Evolutionary conservation across 768 basidiomycete species (phyloP), one percentile per base, ranked within the genome.

Genomic region (Rhizopogon roseolus): DNA sequence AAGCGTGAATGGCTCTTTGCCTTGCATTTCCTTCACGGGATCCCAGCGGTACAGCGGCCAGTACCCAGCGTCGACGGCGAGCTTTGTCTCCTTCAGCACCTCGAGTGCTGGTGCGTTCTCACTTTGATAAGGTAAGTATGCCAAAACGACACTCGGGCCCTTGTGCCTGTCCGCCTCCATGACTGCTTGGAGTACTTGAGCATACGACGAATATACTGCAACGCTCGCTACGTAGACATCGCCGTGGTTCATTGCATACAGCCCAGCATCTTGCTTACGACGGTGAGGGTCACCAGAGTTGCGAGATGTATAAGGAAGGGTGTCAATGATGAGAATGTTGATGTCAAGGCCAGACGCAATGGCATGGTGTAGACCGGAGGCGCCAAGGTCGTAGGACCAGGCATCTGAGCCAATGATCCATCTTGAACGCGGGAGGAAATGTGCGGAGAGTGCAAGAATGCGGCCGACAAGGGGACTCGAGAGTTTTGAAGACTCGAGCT

Each of bases 11-110:
- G 90, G 88, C 58, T 95, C 93, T 64, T 85, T 77, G 40, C 88
- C 88, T 41, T 70, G 71, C 25, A 70, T 71, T 62, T 94, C 91
- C 68, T 90, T 88, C 62, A 80, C 79, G 0, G 97, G 97, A 69
- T 99, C 87, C 95, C 96, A 99, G 53, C 97, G 82, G 77, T 98
- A 99, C 50, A 98, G 76, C 0, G 96, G 96, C 97, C 97, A 98
- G 72, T 95, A 96, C 3, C 96, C 96, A 9, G 90, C 81, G 62
- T 98, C 95, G 39, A 98, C 90, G 5, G 96, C 96, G 48, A 93
- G 81, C 67, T 98, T 99, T 25, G 95, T 99, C 75, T 96, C 93
- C 75, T 97, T 95, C 54, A 99, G 77, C n/a, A 98, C 74, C 34
- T 95, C 85, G 36, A 99, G 81, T 2, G 95, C 92, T 0, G 86